Evolutionary conservation across 2,329 filamentous ascomycete species (phyloP), one percentile per base, ranked within the genome.

Genomic region (Pseudogymnoascus sp.): DNA sequence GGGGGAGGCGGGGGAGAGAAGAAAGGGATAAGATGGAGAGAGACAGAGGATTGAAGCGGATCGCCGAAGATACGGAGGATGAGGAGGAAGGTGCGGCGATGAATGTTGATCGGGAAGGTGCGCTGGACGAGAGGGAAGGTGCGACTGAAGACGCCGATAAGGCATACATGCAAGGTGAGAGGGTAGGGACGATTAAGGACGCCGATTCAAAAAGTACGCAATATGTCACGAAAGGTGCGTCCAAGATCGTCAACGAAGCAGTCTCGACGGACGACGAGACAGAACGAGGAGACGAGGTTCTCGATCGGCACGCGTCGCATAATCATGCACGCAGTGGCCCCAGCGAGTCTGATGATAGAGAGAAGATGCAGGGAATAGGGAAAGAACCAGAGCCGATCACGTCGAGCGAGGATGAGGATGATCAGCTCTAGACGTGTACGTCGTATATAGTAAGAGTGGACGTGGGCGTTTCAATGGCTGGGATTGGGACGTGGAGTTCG

Each of bases 21-120:
- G 50, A 56, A 29, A 33, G 50, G 7, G 50, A 56, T 29, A 16
- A 16, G 10, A 19, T 16, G 47, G 44, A 16, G 24, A 53, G 26
- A 31, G 47, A 53, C n/a, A 19, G 47, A 7, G n/a, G 6, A 2
- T 56, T 35, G 16, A 29, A 21, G n/a, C 29, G 10, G 2, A 16
- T 56, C 11, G 29, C 7, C 3, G 29, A 33, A 21, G 50, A 56
- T 33, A 56, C 5, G 10, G 29, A 56, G 50, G 29, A 56, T 33
- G 50, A 10, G 11, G 29, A n/a, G 50, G 29, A 56, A 21, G 29
- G 29, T 19, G 10, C 50, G 50, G 6, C 29, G 16, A 33, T 56
- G 50, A 29, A 56, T 33, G 50, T 56, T 11, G 50, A 56, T 56
- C 33, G 29, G 50, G n/a, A 56, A 56, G 29, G 50, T 56, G 50